These are phyloP conservation scores for Umbelopsis ramanniana DNA, from an alignment of 192 early-diverging fungal species.

Conservation along the genomic window DNA sequence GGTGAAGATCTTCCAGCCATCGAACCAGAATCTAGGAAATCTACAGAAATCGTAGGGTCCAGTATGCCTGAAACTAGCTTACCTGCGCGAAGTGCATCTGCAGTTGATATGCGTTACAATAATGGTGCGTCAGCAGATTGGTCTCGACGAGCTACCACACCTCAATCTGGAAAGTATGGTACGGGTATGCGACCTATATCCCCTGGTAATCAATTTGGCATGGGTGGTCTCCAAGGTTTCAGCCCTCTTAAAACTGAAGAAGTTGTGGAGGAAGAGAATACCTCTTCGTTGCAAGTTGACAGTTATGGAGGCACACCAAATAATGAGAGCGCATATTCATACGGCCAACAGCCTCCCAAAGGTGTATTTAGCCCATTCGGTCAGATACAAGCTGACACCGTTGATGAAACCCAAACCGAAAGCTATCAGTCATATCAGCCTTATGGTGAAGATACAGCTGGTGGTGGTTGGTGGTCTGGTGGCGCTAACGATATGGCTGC, in stretches of 20 bases:
- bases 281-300: not conserved
- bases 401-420: constrained; percentile 14
- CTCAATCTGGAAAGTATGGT: constrained; percentile 14
- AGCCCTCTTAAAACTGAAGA: constrained; percentile 22
- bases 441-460: constrained; percentile 29
- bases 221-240: constrained; percentile 13
- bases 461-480: constrained; percentile 58
- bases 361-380: constrained; percentile 4
- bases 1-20: constrained; percentile 52
- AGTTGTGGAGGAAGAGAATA: not conserved
- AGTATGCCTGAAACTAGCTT: not conserved
- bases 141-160: constrained; percentile 32
- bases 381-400: constrained; percentile 24
- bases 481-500: constrained; percentile 36
- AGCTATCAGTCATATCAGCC: constrained; percentile 19
- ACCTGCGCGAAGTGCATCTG: constrained; percentile 33
- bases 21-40: constrained; percentile 42
- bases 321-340: constrained; percentile 9
- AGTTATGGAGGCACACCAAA: constrained; percentile 10
- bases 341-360: constrained; percentile 23
- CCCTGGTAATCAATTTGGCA: not conserved
- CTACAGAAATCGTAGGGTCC: constrained; percentile 41
- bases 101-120: constrained; percentile 28
- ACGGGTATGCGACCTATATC: not conserved
- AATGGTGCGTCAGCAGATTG: not conserved